Evolutionary conservation across 371 early-diverging fungal genomes (phyloP).

Genomic region (Saksenaea oblongispora): DNA sequence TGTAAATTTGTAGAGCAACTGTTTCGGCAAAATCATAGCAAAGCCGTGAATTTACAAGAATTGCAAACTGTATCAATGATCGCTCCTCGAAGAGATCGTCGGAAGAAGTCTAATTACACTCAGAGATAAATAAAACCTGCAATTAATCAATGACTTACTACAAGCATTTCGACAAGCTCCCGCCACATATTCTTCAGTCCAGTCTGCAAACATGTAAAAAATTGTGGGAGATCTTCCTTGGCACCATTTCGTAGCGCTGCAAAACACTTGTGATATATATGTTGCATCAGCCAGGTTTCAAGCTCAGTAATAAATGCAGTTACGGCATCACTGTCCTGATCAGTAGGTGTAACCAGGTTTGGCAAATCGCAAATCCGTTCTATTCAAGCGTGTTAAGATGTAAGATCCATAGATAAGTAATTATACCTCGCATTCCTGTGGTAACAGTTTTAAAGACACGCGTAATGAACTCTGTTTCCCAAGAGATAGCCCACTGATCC

Average conservation of each 20-base stretch:
- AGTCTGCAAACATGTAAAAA: slow-evolving; percentile 4
- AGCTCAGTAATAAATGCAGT: slow-evolving; percentile 38
- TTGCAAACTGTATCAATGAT: slow-evolving; percentile 12
- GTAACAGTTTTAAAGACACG: slow-evolving; percentile 17
- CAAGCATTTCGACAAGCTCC: slow-evolving; percentile 30
- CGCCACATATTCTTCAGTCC: slow-evolving; percentile 30
- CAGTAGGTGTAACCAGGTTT: background rate
- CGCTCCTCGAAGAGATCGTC: background rate
- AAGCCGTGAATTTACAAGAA: slow-evolving; percentile 47
- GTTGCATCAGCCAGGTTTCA: slow-evolving; percentile 35
- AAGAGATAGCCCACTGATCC: slow-evolving; percentile 12
- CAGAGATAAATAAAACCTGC: background rate
- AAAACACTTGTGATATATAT: slow-evolving; percentile 11
- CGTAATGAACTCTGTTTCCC: slow-evolving; percentile 32
- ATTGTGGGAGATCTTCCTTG: background rate
- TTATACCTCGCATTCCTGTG: slow-evolving; percentile 26
- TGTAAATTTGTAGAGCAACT: slow-evolving; percentile 42
- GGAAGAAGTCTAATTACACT: background rate
- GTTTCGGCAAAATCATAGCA: slow-evolving; percentile 52
- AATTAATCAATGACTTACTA: slow-evolving; percentile 19
- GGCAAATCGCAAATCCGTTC: slow-evolving; percentile 16
- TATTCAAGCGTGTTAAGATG: slow-evolving; percentile 4
- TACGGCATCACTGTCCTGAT: slow-evolving; percentile 10
- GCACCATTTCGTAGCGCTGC: slow-evolving; percentile 8
- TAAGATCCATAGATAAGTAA: background rate